Evolutionary conservation across 179 eudicot genomes (phyloP).

Genomic region (Nepenthes alata): DNA sequence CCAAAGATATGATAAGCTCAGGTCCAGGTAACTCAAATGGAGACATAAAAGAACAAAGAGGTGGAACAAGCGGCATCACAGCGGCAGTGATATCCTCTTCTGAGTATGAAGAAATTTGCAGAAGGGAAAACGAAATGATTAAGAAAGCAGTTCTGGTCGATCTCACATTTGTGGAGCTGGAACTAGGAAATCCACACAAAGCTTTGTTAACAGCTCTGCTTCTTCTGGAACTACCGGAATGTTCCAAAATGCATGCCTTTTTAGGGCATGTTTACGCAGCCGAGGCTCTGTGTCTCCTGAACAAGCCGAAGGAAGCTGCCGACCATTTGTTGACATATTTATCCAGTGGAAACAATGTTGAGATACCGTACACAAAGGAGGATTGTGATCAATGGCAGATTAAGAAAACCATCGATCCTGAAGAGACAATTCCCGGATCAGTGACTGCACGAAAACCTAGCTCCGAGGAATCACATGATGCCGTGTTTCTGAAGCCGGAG

Average conservation of each 20-base stretch:
- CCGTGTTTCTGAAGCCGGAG: constrained; percentile 45
- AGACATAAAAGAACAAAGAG: constrained; percentile 50
- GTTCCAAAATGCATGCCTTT: constrained; percentile 52
- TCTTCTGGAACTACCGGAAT: constrained; percentile 50
- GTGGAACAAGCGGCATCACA: constrained; percentile 24
- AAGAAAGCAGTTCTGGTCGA: constrained; percentile 72
- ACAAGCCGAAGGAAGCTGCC: constrained; percentile 75
- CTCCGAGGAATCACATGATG: constrained; percentile 24
- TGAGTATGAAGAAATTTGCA: constrained; percentile 47
- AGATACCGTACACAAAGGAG: constrained; percentile 60
- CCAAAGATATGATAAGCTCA: constrained; percentile 23
- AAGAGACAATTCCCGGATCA: constrained; percentile 35
- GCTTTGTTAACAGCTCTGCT: constrained; percentile 54
- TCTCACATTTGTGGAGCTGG: constrained; percentile 73
- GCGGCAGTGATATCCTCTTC: constrained; percentile 26
- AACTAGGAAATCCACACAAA: constrained; percentile 51
- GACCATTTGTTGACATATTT: constrained; percentile 55
- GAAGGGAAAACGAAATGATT: constrained; percentile 57
- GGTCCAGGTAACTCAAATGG: constrained; percentile 56
- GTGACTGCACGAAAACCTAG: constrained; percentile 12
- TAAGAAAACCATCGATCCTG: constrained; percentile 42
- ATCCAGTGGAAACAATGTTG: constrained; percentile 31
- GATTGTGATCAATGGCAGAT: constrained; percentile 55
- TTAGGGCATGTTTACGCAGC: constrained; percentile 78
- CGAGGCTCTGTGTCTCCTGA: constrained; percentile 75